These are phyloP conservation scores for Lactifluus echinatus DNA, from an alignment of 768 basidiomycete genomes.

Conservation along the genomic window DNA sequence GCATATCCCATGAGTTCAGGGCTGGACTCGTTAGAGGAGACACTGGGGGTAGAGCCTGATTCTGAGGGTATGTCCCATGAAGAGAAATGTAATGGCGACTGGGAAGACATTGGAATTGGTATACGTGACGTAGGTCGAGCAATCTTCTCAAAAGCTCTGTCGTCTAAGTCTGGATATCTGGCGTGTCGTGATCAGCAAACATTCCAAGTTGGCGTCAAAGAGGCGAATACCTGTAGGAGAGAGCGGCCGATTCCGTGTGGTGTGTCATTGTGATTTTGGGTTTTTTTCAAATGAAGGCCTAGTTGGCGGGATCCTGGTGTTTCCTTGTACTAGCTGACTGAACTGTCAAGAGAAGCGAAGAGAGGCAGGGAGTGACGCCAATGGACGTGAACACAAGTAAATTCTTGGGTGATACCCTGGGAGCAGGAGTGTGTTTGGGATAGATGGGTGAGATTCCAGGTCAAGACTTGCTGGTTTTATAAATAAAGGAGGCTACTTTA, in stretches of 20 bases:
- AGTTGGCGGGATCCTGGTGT: no score
- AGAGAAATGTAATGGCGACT: neutral
- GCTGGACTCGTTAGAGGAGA: neutral
- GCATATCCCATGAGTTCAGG: neutral
- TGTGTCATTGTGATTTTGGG: no score
- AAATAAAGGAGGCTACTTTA: neutral
- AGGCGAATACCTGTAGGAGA: neutral
- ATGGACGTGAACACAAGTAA: neutral
- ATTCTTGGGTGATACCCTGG: neutral
- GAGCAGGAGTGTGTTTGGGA: neutral
- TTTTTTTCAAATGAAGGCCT: no score
- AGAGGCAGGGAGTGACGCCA: neutral
- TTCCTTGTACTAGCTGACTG: neutral
- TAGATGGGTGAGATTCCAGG: neutral
- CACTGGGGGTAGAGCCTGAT: neutral
- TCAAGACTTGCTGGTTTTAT: neutral
- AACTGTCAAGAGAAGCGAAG: neutral
- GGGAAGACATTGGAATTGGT: neutral
- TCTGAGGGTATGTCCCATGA: neutral
- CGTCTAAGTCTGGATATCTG: neutral
- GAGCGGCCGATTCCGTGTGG: neutral
- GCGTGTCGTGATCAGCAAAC: neutral
- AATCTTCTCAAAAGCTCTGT: neutral
- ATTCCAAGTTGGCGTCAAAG: neutral
- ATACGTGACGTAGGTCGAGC: neutral